phyloP scores from a whole-genome alignment of 1,284 basidiomycete species.

The Sanguinoderma infundibulare region DNA sequence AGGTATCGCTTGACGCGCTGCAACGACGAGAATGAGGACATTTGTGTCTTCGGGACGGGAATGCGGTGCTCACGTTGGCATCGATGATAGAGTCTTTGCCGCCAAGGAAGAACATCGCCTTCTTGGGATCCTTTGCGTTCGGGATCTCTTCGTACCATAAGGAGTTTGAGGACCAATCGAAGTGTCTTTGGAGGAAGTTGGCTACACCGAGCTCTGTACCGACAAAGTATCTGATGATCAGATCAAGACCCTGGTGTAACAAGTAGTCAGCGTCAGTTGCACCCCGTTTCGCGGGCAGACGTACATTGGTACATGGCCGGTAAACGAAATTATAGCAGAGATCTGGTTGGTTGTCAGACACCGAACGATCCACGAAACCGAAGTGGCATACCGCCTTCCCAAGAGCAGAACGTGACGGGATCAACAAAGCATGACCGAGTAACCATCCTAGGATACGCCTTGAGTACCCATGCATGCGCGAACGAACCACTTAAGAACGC shows the following conservation, averaged over 20 bases:
- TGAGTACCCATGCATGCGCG: constrained; percentile 84
- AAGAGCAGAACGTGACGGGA: constrained; percentile 87
- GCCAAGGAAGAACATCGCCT: constrained; percentile 76
- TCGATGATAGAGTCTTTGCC: constrained; percentile 83
- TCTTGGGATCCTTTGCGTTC: constrained; percentile 61
- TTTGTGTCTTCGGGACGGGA: background rate
- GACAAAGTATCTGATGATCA: constrained; percentile 87
- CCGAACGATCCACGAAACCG: background rate
- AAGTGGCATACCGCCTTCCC: constrained; percentile 75
- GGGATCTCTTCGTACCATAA: constrained; percentile 91
- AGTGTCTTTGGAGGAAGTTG: constrained; percentile 83
- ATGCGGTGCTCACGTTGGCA: constrained; percentile 53
- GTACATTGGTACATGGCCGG: constrained; percentile 61
- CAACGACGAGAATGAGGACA: background rate
- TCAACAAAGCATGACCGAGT: constrained; percentile 86
- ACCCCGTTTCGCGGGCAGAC: constrained; percentile 26
- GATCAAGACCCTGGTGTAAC: constrained; percentile 66
- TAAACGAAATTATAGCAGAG: constrained; percentile 91
- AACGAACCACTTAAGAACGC: constrained; percentile 63
- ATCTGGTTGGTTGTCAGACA: constrained; percentile 47
- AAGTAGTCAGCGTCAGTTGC: constrained; percentile 12
- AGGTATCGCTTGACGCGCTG: constrained; percentile 79
- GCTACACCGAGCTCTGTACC: constrained; percentile 86
- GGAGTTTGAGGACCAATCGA: constrained; percentile 88
- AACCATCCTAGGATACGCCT: constrained; percentile 72